Evolutionary conservation across 176 grass and related monocot genomes (phyloP).

Genomic region (Themeda triandra): DNA sequence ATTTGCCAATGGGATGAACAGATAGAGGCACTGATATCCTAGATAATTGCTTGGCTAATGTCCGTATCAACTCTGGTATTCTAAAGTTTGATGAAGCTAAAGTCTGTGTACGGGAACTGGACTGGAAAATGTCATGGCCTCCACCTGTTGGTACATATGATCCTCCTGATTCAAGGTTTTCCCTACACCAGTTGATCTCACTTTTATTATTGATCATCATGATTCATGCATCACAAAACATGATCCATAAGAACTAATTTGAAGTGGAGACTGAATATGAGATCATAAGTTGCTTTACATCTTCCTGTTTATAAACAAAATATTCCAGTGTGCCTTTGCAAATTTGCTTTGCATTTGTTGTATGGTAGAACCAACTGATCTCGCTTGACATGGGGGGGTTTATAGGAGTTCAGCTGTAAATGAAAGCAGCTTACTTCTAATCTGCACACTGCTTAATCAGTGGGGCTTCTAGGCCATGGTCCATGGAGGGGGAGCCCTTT

Average conservation of each 20-base stretch:
- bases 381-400: too few species aligned
- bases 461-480: neutral
- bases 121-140: slow-evolving; percentile 75
- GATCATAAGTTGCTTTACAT: neutral
- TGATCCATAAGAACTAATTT: neutral
- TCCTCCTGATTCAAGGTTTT: slow-evolving; percentile 50
- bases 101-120: slow-evolving; percentile 63
- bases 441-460: neutral
- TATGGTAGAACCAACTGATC: too few species aligned
- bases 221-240: neutral
- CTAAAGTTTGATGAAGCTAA: slow-evolving; percentile 56
- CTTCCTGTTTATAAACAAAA: neutral
- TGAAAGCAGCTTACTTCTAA: neutral
- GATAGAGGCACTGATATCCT: slow-evolving; percentile 69
- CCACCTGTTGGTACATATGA: slow-evolving; percentile 34
- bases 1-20: slow-evolving; percentile 38
- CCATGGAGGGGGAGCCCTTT: neutral
- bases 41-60: slow-evolving; percentile 71
- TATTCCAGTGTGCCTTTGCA: too few species aligned
- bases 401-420: neutral
- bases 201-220: neutral
- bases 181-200: neutral
- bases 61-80: slow-evolving; percentile 48
- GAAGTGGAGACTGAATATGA: neutral
- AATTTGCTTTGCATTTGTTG: too few species aligned